Evolutionary conservation across 306 rosid genomes (phyloP), one percentile per base, ranked within the genome.

Genomic region (Hippophae gyantsensis): DNA sequence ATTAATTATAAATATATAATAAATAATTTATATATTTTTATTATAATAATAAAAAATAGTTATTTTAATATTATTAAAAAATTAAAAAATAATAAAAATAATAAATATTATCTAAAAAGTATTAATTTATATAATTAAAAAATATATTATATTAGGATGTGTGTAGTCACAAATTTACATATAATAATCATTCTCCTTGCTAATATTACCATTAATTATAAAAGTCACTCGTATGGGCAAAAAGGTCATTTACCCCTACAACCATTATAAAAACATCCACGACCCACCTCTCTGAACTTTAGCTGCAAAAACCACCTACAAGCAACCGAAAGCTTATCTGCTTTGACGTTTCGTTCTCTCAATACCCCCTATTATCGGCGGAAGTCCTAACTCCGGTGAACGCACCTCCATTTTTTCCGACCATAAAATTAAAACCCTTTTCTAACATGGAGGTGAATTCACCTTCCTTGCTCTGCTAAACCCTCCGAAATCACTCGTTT

Each of bases 241-340:
- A 25, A 12, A 52, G 2, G 95, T 70, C 38, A 73, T 82, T 84
- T 14, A 0, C 0, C 0, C 0, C 1, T 0, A 0, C 3, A 8
- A 8, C 3, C 63, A 32, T 1, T 13, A 82, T 86, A 84, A 89
- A 86, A 80, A 63, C 0, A 9, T 41, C 13, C 45, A 9, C 23
- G 67, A 56, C 57, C 32, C 52, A 0, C 73, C 47, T n/a, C 81
- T 9, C 0, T 62, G 64, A 80, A 86, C 67, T 82, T 84, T 90
- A 82, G 79, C 55, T 64, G 79, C 86, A 64, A 58, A 82, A 78
- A 44, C 63, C 65, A 74, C 76, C 68, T 61, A 69, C 67, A 54
- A 49, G 23, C 64, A 26, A 45, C 56, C 49, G 63, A 49, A 32
- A 32, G 38, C 38, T 32, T 32, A 52, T 58, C 43, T 10, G 60